Conservation (phyloP, 768 basidiomycete genomes). For the Termitomyces sp. region DNA sequence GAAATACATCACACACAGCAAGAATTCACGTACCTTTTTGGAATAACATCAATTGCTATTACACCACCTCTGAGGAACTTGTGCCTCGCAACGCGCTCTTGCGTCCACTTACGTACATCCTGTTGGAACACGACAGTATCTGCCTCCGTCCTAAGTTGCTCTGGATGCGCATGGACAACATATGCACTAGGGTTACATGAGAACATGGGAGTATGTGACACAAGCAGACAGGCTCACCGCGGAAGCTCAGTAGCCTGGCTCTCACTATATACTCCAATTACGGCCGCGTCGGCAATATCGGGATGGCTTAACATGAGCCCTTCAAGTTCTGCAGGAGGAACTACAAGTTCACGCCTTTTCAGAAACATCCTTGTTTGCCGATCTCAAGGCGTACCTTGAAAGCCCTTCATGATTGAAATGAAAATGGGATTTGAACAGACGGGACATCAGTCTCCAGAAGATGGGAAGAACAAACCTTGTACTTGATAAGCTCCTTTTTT, state of each 20-base stretch:
- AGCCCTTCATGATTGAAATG: slow-evolving; percentile 42
- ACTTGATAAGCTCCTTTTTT: slow-evolving; percentile 72
- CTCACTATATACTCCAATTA: slow-evolving; percentile 67
- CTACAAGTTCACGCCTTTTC: slow-evolving; percentile 27
- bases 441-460: not conserved
- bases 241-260: slow-evolving; percentile 80
- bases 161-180: slow-evolving; percentile 46
- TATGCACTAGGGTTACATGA: slow-evolving; percentile 43
- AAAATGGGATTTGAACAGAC: not conserved
- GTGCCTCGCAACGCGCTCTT: slow-evolving; percentile 63
- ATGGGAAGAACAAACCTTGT: slow-evolving; percentile 39
- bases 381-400: slow-evolving; percentile 49
- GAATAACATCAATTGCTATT: slow-evolving; percentile 53
- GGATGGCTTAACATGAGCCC: slow-evolving; percentile 69
- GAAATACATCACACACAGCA: not conserved
- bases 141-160: slow-evolving; percentile 23
- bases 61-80: slow-evolving; percentile 80
- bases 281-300: slow-evolving; percentile 72
- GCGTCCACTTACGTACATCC: slow-evolving; percentile 62
- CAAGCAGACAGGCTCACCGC: slow-evolving; percentile 33
- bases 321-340: slow-evolving; percentile 86
- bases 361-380: not conserved
- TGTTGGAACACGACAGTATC: slow-evolving; percentile 39
- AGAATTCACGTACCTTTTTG: slow-evolving; percentile 52
- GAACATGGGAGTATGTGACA: not conserved